These are phyloP conservation scores for Apiospora arundinis DNA, from an alignment of 2,329 filamentous ascomycete species.

Conservation along the genomic window DNA sequence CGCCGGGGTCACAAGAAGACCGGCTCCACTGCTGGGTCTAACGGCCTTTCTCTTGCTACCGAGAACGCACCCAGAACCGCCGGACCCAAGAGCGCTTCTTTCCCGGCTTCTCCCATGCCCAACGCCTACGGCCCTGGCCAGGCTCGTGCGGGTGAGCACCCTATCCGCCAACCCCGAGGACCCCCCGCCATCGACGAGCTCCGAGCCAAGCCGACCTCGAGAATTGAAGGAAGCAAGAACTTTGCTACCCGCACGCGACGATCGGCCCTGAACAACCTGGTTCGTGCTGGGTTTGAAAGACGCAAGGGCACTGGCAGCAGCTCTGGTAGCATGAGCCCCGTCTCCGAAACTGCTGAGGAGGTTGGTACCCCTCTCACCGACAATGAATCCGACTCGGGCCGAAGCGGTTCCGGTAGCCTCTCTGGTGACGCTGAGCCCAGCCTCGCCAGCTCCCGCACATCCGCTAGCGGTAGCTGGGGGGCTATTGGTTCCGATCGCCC, in stretches of 20 bases:
- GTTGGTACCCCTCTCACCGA: slow-evolving; percentile 73
- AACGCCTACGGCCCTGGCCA: slow-evolving; percentile 93
- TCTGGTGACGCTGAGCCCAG: slow-evolving; percentile 74
- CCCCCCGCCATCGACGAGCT: slow-evolving; percentile 93
- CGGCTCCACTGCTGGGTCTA: slow-evolving; percentile 73
- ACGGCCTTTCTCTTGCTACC: slow-evolving; percentile 56
- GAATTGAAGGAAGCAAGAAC: slow-evolving; percentile 96
- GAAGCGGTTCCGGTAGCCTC: slow-evolving; percentile 79
- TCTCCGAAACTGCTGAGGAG: slow-evolving; percentile 78
- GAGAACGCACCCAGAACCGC: slow-evolving; percentile 61
- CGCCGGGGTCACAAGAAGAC: slow-evolving; percentile 90
- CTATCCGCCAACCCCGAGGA: slow-evolving; percentile 88
- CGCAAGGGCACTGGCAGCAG: slow-evolving; percentile 77
- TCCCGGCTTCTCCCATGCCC: slow-evolving; percentile 76
- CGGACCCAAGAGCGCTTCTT: slow-evolving; percentile 78
- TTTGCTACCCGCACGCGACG: slow-evolving; percentile 92
- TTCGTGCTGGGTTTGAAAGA: slow-evolving; percentile 86
- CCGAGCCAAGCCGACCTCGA: slow-evolving; percentile 85
- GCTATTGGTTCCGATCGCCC: slow-evolving; percentile 90
- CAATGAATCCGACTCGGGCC: slow-evolving; percentile 75
- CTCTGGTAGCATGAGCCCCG: slow-evolving; percentile 80
- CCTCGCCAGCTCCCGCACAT: slow-evolving; percentile 77
- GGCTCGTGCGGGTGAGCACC: slow-evolving; percentile 91
- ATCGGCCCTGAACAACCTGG: slow-evolving; percentile 88
- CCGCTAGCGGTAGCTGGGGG: slow-evolving; percentile 73